Percentiles rank a stretch among this genome's conserved stretches.
phyloP scores from a whole-genome alignment of 306 rosid species.

The Lablab purpureus region DNA sequence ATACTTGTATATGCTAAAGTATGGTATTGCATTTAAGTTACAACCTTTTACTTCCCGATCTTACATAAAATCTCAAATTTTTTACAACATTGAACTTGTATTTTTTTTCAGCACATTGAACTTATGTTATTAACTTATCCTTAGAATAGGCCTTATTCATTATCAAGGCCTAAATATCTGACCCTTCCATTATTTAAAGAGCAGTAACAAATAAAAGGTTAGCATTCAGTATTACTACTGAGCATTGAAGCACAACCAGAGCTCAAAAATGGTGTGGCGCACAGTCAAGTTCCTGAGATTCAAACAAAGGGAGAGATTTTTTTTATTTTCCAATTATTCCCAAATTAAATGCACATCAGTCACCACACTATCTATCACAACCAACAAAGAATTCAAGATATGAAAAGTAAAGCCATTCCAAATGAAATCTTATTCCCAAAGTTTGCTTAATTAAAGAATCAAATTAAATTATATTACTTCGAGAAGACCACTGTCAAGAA shows the following conservation, averaged over 20 bases:
- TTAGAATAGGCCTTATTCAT: background rate
- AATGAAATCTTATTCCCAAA: conserved; percentile 20
- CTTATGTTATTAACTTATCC: background rate
- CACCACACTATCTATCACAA: background rate
- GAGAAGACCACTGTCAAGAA: conserved; percentile 17
- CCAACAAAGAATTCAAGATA: background rate
- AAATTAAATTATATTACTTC: conserved; percentile 26
- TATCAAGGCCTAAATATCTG: conserved; percentile 14
- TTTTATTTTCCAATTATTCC: background rate
- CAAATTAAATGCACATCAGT: background rate
- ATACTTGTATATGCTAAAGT: background rate
- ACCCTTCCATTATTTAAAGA: conserved; percentile 23
- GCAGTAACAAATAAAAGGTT: conserved; percentile 6
- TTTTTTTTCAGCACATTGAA: no score
- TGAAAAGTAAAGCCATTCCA: conserved; percentile 12
- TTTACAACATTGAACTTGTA: background rate
- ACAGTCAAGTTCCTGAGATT: conserved; percentile 14
- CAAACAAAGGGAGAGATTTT: background rate
- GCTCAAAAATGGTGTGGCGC: conserved; percentile 15
- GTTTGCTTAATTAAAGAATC: conserved; percentile 7
- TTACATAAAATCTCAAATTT: background rate
- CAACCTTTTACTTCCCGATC: background rate
- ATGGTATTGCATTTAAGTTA: background rate
- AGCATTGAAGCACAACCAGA: conserved; percentile 13
- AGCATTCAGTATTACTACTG: conserved; percentile 7